Conservation (phyloP, 805 yeast genomes). For the Priceomyces melissophilus region DNA sequence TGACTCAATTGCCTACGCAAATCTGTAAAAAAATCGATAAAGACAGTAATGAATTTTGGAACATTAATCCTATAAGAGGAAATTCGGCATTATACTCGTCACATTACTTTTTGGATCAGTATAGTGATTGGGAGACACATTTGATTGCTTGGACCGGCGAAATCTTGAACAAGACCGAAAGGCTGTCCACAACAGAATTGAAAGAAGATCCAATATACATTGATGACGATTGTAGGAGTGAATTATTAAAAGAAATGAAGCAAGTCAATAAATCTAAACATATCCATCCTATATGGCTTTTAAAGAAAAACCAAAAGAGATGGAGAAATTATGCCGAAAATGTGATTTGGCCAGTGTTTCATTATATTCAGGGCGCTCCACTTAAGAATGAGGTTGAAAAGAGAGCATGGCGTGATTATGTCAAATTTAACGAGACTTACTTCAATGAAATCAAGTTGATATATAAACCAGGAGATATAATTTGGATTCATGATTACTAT, state of each 20-base stretch:
- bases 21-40: constrained; percentile 40
- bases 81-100: constrained; percentile 82
- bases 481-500: constrained; percentile 92
- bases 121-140: constrained; percentile 82
- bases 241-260: constrained; percentile 47
- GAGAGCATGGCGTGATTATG: constrained; percentile 82
- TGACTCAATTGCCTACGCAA: constrained; percentile 66
- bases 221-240: constrained; percentile 51
- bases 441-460: constrained; percentile 70
- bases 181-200: constrained; percentile 21
- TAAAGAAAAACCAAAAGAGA: constrained; percentile 70
- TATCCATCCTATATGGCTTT: constrained; percentile 86
- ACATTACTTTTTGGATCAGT: constrained; percentile 56
- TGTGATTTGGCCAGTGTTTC: constrained; percentile 91
- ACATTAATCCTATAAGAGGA: constrained; percentile 66
- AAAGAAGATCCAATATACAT: constrained; percentile 62
- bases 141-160: constrained; percentile 97
- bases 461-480: constrained; percentile 84
- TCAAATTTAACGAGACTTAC: constrained; percentile 84
- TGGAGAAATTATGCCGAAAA: constrained; percentile 92
- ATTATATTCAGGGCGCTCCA: constrained; percentile 79
- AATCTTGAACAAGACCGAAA: constrained; percentile 38
- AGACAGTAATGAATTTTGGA: constrained; percentile 44
- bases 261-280: constrained; percentile 45
- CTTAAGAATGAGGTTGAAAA: constrained; percentile 67